A percentile compares a stretch with the other conserved stretches of the same genome.
Evolutionary conservation across 768 basidiomycete species (phyloP).

Genomic region (Lactarius indigo): DNA sequence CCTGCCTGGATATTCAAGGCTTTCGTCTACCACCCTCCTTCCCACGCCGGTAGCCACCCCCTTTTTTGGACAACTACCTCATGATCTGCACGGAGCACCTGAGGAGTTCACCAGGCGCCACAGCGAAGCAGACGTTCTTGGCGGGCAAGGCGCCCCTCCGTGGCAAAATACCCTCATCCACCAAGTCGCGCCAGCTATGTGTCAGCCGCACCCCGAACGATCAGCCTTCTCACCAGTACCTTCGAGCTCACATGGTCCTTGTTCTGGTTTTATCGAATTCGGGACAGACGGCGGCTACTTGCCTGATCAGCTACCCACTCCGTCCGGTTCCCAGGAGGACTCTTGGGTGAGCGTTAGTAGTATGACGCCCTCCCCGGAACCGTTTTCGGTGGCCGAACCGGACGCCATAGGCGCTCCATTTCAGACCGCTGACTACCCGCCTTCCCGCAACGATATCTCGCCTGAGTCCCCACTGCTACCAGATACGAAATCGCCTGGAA

Average conservation of each 20-base stretch:
- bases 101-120: not conserved
- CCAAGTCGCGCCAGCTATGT: not conserved
- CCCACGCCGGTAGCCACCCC: no score
- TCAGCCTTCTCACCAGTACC: not conserved
- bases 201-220: not conserved
- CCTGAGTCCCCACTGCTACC: not conserved
- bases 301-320: not conserved
- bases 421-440: not conserved
- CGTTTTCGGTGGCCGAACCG: not conserved
- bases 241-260: not conserved
- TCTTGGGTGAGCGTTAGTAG: not conserved
- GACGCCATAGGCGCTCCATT: not conserved
- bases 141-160: not conserved
- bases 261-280: not conserved
- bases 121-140: not conserved
- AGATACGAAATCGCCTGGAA: not conserved
- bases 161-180: not conserved
- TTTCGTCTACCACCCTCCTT: no score
- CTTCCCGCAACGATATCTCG: not conserved
- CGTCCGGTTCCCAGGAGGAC: not conserved
- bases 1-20: not conserved
- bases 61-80: not conserved
- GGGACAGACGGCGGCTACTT: not conserved
- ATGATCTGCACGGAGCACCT: not conserved
- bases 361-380: not conserved